Evolutionary conservation across 345 rosid genomes (phyloP).

Genomic region (Salix arbutifolia): DNA sequence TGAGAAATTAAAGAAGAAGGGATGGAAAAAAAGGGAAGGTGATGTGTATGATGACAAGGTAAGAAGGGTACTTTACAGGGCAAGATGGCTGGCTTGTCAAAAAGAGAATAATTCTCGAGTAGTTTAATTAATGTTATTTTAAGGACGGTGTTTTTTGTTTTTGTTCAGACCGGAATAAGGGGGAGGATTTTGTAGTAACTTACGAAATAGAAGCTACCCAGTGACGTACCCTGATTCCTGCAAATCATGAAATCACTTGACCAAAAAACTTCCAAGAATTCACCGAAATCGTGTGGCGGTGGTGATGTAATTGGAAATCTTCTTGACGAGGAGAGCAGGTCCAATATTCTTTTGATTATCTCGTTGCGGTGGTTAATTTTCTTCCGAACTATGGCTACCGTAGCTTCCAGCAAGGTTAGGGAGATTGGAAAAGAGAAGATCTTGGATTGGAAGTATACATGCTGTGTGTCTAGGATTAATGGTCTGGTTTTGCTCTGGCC

Average conservation of each 20-base stretch:
- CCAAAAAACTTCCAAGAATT: not conserved
- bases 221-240: not conserved
- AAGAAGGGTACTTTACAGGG: not conserved
- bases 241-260: not conserved
- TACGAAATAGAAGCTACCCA: not conserved
- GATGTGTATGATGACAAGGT: not conserved
- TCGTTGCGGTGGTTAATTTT: not conserved
- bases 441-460: not conserved
- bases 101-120: not conserved
- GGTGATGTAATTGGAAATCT: not conserved
- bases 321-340: not conserved
- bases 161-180: not conserved
- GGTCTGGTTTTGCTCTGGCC: not conserved
- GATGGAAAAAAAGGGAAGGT: not conserved
- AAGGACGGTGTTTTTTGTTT: not conserved
- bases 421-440: not conserved
- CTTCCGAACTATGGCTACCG: too few relatives aligned
- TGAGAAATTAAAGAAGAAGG: not conserved
- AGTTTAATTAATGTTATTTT: conserved; percentile 1
- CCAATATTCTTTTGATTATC: not conserved
- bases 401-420: not conserved
- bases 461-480: not conserved
- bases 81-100: not conserved
- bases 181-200: not conserved
- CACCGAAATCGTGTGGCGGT: not conserved